phyloP scores from a whole-genome alignment of 768 basidiomycete genomes.

The Porpolomopsis calyptriformis region DNA sequence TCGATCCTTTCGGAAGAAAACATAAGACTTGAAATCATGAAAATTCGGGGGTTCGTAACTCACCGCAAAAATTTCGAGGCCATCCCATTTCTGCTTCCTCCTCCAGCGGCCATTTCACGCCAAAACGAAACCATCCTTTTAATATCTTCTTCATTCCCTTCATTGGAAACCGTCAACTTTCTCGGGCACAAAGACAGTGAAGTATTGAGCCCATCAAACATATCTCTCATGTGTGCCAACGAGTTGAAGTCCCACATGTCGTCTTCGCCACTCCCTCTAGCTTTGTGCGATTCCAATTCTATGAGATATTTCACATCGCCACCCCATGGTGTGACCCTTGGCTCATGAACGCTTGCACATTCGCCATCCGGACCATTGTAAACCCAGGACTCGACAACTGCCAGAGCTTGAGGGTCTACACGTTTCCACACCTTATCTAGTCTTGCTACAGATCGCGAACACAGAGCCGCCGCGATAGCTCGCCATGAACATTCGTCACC shows the following conservation, averaged over 20 bases:
- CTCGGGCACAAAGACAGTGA: conserved; percentile 43
- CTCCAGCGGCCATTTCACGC: conserved; percentile 36
- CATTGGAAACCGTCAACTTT: conserved; percentile 23
- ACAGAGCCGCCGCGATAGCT: conserved; percentile 61
- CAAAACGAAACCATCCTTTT: conserved; percentile 46
- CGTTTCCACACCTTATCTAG: conserved; percentile 75
- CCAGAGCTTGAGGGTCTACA: conserved; percentile 48
- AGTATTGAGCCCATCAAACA: conserved; percentile 45
- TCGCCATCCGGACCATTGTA: conserved; percentile 29
- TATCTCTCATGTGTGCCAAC: conserved; percentile 29
- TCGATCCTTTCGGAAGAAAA: conserved; percentile 39
- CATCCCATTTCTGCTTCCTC: conserved; percentile 30
- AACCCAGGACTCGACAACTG: conserved; percentile 60
- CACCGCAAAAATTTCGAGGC: conserved; percentile 55
- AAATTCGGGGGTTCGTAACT: conserved; percentile 16
- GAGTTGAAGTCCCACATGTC: conserved; percentile 33
- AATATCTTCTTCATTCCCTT: conserved; percentile 36
- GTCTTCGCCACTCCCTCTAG: conserved; percentile 33
- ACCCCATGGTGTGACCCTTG: conserved; percentile 57
- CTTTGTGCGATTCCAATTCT: conserved; percentile 36
- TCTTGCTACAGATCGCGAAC: conserved; percentile 63
- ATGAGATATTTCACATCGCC: conserved; percentile 43
- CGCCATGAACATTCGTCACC: conserved; percentile 78
- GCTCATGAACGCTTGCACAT: conserved; percentile 27
- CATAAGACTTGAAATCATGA: neutral